Conservation (phyloP, 2,329 filamentous ascomycete genomes). For the Ophiosphaerella narmari region DNA sequence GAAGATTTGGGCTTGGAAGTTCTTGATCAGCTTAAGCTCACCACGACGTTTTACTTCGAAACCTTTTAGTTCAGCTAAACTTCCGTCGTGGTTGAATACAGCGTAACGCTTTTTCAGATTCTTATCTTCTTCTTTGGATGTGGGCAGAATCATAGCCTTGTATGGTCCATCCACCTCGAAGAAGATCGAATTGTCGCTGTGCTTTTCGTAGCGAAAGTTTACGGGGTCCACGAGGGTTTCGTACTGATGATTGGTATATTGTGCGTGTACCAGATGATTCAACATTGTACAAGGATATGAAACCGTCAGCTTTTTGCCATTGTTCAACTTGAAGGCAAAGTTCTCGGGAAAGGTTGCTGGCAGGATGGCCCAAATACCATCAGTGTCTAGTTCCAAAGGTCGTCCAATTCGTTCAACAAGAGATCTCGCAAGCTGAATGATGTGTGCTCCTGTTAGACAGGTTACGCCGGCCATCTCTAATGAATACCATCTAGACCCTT, state of each 20-base stretch:
- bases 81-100: constrained; percentile 98
- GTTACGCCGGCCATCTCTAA: constrained; percentile 99
- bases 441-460: constrained; percentile 91
- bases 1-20: constrained; percentile 99
- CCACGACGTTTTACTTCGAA: constrained; percentile 98
- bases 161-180: constrained; percentile 99
- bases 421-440: constrained; percentile 94
- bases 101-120: constrained; percentile 99
- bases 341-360: constrained; percentile 96
- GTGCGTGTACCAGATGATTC: constrained; percentile 92
- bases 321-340: constrained; percentile 90
- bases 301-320: constrained; percentile 93
- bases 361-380: constrained; percentile 99
- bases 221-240: constrained; percentile 81
- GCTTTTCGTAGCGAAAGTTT: constrained; percentile 89
- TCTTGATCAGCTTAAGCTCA: constrained; percentile 99
- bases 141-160: constrained; percentile 94
- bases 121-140: constrained; percentile 98
- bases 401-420: constrained; percentile 92
- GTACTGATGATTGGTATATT: constrained; percentile 97
- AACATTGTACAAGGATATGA: constrained; percentile 99
- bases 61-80: constrained; percentile 91
- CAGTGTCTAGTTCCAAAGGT: constrained; percentile 92
- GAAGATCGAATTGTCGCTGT: constrained; percentile 99
- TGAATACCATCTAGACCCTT: constrained; percentile 98